Conservation (phyloP, 2,329 filamentous ascomycete genomes). For the Fusarium circinatum region DNA sequence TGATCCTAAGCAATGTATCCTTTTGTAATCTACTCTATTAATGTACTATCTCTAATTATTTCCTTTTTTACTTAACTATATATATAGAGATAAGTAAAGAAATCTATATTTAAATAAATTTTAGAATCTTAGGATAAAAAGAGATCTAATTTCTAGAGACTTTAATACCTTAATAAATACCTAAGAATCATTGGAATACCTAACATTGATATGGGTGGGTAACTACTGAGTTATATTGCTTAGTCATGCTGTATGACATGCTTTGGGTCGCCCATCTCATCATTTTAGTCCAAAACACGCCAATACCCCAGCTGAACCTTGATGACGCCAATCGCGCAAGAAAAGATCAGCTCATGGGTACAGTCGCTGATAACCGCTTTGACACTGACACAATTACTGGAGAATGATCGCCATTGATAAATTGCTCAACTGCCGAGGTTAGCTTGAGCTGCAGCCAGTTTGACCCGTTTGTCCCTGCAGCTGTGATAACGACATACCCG, state of each 20-base stretch:
- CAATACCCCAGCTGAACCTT: not conserved
- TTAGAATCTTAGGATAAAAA: too few relatives aligned
- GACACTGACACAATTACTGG: not conserved
- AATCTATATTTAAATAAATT: too few relatives aligned
- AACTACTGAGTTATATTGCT: not conserved
- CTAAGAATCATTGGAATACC: fast-evolving
- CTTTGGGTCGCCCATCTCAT: not conserved
- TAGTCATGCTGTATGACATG: not conserved
- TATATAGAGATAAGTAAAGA: too few relatives aligned
- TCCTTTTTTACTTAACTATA: too few relatives aligned
- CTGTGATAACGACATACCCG: not conserved
- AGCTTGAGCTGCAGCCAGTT: not conserved
- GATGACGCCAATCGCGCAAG: not conserved
- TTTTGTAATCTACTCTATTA: too few relatives aligned
- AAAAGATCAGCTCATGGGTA: not conserved
- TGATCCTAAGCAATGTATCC: too few relatives aligned
- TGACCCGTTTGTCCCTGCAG: not conserved
- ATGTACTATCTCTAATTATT: too few relatives aligned
- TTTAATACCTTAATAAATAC: not conserved
- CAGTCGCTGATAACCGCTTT: not conserved
- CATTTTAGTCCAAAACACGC: not conserved
- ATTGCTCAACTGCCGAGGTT: not conserved
- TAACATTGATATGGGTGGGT: too few relatives aligned
- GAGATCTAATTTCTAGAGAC: too few relatives aligned
- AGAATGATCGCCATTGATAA: not conserved